Evolutionary conservation across 1,284 basidiomycete species (phyloP).

Genomic region (Cutaneotrichosporon cutaneum): DNA sequence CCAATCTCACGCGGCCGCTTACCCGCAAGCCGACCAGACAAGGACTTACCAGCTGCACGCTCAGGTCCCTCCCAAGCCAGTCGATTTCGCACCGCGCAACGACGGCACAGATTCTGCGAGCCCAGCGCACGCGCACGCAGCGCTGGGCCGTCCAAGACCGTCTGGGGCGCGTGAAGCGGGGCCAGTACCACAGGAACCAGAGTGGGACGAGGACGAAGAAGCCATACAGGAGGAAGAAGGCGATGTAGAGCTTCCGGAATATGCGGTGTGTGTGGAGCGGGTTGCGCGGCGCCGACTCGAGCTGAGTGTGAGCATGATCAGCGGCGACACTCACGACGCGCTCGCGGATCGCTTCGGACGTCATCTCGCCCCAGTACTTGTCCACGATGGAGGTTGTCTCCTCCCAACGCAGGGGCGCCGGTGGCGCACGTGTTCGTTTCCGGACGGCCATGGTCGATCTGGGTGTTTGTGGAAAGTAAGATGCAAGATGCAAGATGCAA

Average conservation of each 20-base stretch:
- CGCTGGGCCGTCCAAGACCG: conserved; percentile 38
- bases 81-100: conserved; percentile 49
- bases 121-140: conserved; percentile 43
- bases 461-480: neutral
- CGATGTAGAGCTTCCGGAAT: conserved; percentile 40
- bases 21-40: neutral
- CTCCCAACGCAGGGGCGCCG: neutral
- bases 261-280: conserved; percentile 34
- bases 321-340: conserved; percentile 13
- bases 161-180: conserved; percentile 33
- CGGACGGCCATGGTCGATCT: conserved; percentile 2
- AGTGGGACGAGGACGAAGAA: conserved; percentile 38
- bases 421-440: conserved; percentile 7
- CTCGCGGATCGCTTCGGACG: conserved; percentile 15
- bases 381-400: conserved; percentile 12
- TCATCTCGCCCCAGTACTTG: conserved; percentile 20
- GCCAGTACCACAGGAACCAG: conserved; percentile 40
- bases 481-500: neutral
- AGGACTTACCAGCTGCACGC: conserved; percentile 30
- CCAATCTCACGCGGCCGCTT: conserved; percentile 8
- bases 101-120: conserved; percentile 35
- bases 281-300: conserved; percentile 34
- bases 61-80: conserved; percentile 43
- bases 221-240: conserved; percentile 34
- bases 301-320: conserved; percentile 18